Evolutionary conservation across 305 asterid genomes (phyloP).

Genomic region (Solanum hybrid): DNA sequence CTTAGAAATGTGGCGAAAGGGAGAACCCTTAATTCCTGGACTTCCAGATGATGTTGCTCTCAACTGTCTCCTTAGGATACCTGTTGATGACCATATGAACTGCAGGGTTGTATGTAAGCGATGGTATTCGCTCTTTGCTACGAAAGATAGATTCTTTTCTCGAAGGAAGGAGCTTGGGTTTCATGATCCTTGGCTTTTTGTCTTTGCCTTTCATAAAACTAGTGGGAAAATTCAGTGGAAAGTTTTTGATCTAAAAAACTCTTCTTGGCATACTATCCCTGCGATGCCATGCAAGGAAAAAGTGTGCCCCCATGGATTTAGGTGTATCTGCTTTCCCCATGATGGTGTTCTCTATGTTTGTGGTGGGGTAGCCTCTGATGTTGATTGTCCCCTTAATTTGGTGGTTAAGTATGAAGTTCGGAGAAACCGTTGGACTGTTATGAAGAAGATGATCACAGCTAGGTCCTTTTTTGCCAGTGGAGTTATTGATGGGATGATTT

Average conservation of each 20-base stretch:
- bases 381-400: slow-evolving; percentile 75
- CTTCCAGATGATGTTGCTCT: slow-evolving; percentile 89
- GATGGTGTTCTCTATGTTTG: slow-evolving; percentile 72
- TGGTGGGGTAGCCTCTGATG: slow-evolving; percentile 75
- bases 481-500: slow-evolving; percentile 68
- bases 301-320: slow-evolving; percentile 81
- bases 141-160: slow-evolving; percentile 64
- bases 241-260: slow-evolving; percentile 58
- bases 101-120: slow-evolving; percentile 60
- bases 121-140: slow-evolving; percentile 69
- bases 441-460: slow-evolving; percentile 83
- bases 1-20: slow-evolving; percentile 30
- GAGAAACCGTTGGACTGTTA: slow-evolving; percentile 74
- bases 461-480: slow-evolving; percentile 86
- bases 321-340: slow-evolving; percentile 73
- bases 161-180: slow-evolving; percentile 72
- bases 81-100: slow-evolving; percentile 43
- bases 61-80: slow-evolving; percentile 79
- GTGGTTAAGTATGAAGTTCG: slow-evolving; percentile 73
- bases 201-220: slow-evolving; percentile 75
- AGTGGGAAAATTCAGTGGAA: slow-evolving; percentile 86
- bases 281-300: slow-evolving; percentile 92
- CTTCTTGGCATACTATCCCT: slow-evolving; percentile 79
- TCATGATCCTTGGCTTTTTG: slow-evolving; percentile 84
- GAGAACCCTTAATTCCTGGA: slow-evolving; percentile 74